Conservation (phyloP, 2,329 filamentous ascomycete genomes). For the Monosporascus ibericus region DNA sequence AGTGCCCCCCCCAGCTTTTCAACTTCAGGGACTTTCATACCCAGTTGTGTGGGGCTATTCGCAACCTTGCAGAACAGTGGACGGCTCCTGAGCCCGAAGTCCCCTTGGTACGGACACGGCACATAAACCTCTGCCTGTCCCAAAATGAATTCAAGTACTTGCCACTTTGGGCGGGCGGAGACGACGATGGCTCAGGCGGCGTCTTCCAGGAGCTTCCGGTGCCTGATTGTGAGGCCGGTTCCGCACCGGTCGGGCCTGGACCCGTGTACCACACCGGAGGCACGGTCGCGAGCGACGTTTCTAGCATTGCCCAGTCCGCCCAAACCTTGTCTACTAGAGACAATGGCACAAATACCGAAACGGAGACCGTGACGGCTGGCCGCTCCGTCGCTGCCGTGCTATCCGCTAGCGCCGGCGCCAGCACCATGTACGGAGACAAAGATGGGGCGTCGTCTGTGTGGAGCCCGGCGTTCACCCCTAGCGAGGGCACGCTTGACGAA, state of each 20-base stretch:
- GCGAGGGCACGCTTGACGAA: not conserved
- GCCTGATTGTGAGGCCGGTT: constrained; percentile 19
- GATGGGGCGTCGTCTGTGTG: not conserved
- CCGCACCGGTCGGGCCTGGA: constrained; percentile 23
- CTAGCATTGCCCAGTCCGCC: constrained; percentile 9
- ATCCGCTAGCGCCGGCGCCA: constrained; percentile 2
- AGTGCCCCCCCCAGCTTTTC: not conserved
- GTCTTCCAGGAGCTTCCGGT: constrained; percentile 36
- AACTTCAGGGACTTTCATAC: not conserved
- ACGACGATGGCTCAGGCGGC: constrained; percentile 41
- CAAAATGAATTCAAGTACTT: constrained; percentile 56
- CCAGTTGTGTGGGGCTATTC: constrained; percentile 9
- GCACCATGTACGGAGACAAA: not conserved
- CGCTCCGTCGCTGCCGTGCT: constrained; percentile 10
- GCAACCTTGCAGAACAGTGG: constrained; percentile 13
- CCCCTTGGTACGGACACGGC: constrained; percentile 30
- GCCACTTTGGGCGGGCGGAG: constrained; percentile 59
- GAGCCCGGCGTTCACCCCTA: not conserved
- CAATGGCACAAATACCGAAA: constrained; percentile 1
- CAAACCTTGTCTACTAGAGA: not conserved
- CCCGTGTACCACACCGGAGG: constrained; percentile 24
- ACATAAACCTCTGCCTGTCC: constrained; percentile 46
- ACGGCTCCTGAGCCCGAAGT: constrained; percentile 23
- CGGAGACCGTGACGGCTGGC: constrained; percentile 11
- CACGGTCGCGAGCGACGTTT: constrained; percentile 15